Percentiles rank a stretch among this genome's conserved stretches.
These are phyloP conservation scores for Didymella arachidicola DNA, from an alignment of 2,329 filamentous ascomycete genomes.

Conservation along the genomic window DNA sequence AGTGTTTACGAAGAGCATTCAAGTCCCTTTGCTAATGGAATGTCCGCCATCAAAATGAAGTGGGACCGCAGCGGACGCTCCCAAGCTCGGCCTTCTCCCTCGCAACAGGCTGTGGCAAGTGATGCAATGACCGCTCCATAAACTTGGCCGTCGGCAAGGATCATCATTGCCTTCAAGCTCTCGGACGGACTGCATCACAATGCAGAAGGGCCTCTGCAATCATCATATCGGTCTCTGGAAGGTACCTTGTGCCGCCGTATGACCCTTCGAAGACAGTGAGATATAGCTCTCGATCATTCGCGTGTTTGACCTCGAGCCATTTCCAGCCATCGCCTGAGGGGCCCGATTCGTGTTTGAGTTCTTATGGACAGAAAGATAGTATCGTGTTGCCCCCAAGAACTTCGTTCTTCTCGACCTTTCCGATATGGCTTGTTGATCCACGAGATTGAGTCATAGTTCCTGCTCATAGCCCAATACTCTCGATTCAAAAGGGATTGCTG, in stretches of 20 bases:
- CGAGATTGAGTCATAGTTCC: neutral
- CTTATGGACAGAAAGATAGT: no score
- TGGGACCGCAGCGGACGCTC: neutral
- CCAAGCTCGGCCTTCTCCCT: neutral
- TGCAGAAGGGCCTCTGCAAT: neutral
- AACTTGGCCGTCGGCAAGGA: neutral
- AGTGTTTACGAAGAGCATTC: neutral
- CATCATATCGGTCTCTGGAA: neutral
- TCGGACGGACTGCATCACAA: neutral
- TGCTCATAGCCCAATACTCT: neutral
- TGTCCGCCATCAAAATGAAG: neutral
- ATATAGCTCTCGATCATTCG: neutral
- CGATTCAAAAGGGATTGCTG: neutral
- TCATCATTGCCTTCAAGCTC: neutral
- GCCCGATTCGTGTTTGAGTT: no score
- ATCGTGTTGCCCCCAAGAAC: neutral
- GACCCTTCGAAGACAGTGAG: neutral
- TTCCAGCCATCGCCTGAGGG: neutral
- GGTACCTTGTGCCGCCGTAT: neutral
- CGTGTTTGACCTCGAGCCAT: neutral
- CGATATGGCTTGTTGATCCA: neutral
- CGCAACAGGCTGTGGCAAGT: neutral
- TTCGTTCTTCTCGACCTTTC: neutral
- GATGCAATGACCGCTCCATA: neutral
- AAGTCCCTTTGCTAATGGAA: neutral